Evolutionary conservation across 129 eudicot genomes (phyloP), one percentile per base, ranked within the genome.

Genomic region (Dittrichia graveolens): DNA sequence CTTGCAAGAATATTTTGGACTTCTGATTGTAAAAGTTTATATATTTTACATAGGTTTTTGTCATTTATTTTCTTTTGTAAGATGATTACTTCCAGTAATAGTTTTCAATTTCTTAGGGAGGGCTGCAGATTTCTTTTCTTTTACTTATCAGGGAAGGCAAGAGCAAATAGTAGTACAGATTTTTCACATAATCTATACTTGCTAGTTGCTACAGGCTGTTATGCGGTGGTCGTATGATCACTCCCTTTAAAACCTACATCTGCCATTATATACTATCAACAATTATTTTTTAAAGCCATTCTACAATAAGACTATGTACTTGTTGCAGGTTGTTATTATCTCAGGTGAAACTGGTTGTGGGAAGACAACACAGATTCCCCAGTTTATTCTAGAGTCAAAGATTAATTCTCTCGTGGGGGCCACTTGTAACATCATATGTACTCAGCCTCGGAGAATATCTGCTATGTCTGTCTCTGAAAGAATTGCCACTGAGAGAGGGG

Each of bases 341-440:
- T 92, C 97, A 60, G 97, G 97, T 87, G 97, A 92, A 83, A 92
- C 97, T 52, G 97, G 97, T 62, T 92, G 97, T 55, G 97, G 97
- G 31, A 92, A 92, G 85, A 88, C 97, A 16, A 89, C 96, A 41
- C 97, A 92, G 75, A 85, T 92, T 79, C 97, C 97, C 67, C 94
- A 92, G 75, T 84, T 80, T 65, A 92, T 92, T 72, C 62, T 92
- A 71, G 96, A 92, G 76, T 88, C 97, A 35, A 89, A 89, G 72
- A 81, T 89, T 24, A 82, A 83, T 38, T 84, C 80, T 64, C 16
- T 73, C 43, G 87, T 66, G 53, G 96, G 97, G 53, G 86, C 89
- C 63, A 54, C 49, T 47, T 92, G 97, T 82, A 92, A 82, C 62
- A 89, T 92, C 57, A 69, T 89, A 61, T 92, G 97, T 75, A 92